Percentiles rank a stretch among this genome's conserved stretches.
Evolutionary conservation across 208 protist species (phyloP).

Genomic region (Crithidia bombi): DNA sequence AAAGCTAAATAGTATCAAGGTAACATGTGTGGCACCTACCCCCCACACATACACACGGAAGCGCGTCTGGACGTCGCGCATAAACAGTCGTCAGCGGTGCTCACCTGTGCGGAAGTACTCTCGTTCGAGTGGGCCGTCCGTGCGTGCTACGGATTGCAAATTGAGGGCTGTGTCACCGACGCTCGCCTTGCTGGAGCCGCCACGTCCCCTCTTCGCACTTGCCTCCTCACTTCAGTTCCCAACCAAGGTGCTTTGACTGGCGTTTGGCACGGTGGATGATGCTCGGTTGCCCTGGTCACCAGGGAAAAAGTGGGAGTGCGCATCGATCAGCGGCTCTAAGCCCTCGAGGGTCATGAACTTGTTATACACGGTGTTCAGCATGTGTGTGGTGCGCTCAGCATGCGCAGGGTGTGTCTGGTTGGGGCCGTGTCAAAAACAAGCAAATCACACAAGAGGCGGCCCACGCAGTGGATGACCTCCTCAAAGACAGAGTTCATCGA

Average conservation of each 20-base stretch:
- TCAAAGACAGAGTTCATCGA: constrained; percentile 98
- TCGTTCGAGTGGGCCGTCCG: constrained; percentile 9
- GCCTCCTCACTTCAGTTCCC: too few relatives aligned
- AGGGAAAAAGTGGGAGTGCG: constrained; percentile 38
- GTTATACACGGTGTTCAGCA: constrained; percentile 56
- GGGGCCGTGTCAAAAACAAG: constrained; percentile 99
- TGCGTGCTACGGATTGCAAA: too few relatives aligned
- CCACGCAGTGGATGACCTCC: constrained; percentile 93
- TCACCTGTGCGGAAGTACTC: constrained; percentile 34
- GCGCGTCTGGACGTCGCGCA: constrained; percentile 62
- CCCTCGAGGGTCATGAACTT: constrained; percentile 54
- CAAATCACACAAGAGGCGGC: constrained; percentile 93
- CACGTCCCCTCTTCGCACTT: too few relatives aligned
- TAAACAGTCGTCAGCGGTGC: constrained; percentile 40
- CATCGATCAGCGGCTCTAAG: constrained; percentile 48
- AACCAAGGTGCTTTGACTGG: too few relatives aligned
- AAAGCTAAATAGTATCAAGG: too few relatives aligned
- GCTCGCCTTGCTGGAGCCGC: too few relatives aligned
- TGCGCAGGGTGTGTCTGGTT: constrained; percentile 98
- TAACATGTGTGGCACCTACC: constrained; percentile 99
- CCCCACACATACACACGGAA: constrained; percentile 98
- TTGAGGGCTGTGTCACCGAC: too few relatives aligned
- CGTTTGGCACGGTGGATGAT: too few relatives aligned
- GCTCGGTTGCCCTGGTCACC: background rate
- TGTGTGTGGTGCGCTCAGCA: constrained; percentile 94